phyloP scores from a whole-genome alignment of 192 early-diverging fungal genomes.

The Hyaloraphidium curvatum region DNA sequence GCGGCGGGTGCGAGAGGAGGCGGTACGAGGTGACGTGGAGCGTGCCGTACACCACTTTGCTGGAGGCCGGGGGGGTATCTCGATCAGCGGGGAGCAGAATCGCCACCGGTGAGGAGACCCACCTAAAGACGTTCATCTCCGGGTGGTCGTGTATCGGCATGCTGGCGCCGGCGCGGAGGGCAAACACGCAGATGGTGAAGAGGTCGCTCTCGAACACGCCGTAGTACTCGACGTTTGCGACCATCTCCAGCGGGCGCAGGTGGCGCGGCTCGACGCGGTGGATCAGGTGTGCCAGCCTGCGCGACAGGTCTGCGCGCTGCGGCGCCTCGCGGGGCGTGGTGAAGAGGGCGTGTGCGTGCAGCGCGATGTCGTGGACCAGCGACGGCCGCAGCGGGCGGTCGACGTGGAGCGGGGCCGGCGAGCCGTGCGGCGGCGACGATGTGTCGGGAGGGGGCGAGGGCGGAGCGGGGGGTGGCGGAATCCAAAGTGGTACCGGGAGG shows the following conservation, averaged over 20 bases:
- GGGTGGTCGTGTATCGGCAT: constrained; percentile 26
- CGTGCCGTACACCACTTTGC: constrained; percentile 19
- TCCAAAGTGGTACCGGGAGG: no score
- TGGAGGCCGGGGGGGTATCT: not conserved
- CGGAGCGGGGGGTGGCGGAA: no score
- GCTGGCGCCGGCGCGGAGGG: constrained; percentile 13
- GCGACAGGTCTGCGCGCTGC: no score
- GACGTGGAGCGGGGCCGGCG: no score
- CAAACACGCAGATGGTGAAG: constrained; percentile 27
- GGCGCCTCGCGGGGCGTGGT: no score
- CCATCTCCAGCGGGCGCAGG: no score
- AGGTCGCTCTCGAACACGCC: constrained; percentile 8
- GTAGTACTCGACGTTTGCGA: constrained; percentile 25
- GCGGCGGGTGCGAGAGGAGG: constrained; percentile 3
- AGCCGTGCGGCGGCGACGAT: no score
- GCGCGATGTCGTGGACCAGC: not conserved
- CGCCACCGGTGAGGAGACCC: not conserved
- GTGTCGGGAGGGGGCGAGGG: no score
- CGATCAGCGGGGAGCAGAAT: not conserved
- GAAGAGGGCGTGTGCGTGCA: not conserved
- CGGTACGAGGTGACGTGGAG: constrained; percentile 19
- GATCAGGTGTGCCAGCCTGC: no score
- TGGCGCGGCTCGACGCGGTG: no score
- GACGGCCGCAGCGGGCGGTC: no score
- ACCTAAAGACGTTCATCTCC: constrained; percentile 23